Base-by-base conservation (phyloP, 1,139 yeast genomes). In the Pichia sp. region DNA sequence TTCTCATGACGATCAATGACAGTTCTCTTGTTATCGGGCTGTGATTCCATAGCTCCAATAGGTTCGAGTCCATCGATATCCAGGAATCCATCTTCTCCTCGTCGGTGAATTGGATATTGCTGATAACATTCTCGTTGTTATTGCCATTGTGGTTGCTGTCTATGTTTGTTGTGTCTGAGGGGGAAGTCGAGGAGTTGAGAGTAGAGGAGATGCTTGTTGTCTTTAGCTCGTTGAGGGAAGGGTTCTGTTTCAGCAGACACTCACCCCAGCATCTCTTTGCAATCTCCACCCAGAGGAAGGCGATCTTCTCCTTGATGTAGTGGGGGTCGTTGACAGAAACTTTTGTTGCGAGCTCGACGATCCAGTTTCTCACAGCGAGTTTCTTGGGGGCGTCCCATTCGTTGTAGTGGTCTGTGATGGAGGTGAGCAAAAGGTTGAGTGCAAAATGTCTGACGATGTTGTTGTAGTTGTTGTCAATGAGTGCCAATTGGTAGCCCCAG, bases 181-280 rank as follows among this genome's bases (percentile, higher is more conserved):
- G 36, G 21, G 46, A 41, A 41, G 31, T 41, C 4, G 44, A 41
- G 12, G 44, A 41, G 22, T 39, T 28, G 30, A 31, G 37, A 18
- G 37, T 31, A 44, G 42, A 36, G 26, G 25, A 10, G 40, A 19
- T 44, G 9, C 18, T 21, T 10, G 25, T 6, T 31, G 37, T 31
- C n/a, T 31, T 31, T 18, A 13, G n/a, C 8, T 31, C 37, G 16
- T 31, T 31, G 37, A 31, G 37, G 37, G 37, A 31, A 18, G 37
- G 37, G n/a, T 46, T 34, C 18, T 43, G 45, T 31, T 51, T 46
- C n/a, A 48, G 19, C 7, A 65, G 55, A 48, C 63, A 63, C 47
- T 76, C 74, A 9, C 98, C 98, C 99, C 99, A 95, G 40, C 82
- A 78, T 51, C 96, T 76, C 65, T 95, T 93, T n/a, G 96, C 96